A percentile compares a stretch with the other conserved stretches of the same genome.
These are phyloP conservation scores for Lepiota subincarnata DNA, from an alignment of 768 basidiomycete genomes.

Conservation along the genomic window DNA sequence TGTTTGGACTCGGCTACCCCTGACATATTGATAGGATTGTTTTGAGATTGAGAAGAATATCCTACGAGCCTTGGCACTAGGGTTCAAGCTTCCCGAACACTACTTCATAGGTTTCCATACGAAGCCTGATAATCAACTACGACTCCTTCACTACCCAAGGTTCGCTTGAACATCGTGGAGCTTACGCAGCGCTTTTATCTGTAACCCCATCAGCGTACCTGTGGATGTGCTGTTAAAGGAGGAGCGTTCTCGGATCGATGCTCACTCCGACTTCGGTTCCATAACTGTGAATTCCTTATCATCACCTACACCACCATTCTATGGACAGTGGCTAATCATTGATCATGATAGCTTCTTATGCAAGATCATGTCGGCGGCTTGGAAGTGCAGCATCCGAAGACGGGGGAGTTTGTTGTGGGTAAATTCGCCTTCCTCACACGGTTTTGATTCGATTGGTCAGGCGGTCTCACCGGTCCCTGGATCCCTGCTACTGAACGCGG, in stretches of 20 bases:
- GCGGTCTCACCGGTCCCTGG: slow-evolving; percentile 41
- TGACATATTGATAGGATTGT: slow-evolving; percentile 28
- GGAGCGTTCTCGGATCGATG: slow-evolving; percentile 39
- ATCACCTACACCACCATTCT: not conserved
- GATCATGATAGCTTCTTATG: slow-evolving; percentile 35
- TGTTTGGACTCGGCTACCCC: slow-evolving; percentile 13
- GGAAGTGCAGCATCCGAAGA: slow-evolving; percentile 53
- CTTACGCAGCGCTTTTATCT: too few relatives aligned
- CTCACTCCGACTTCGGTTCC: slow-evolving; percentile 52
- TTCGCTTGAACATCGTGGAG: slow-evolving; percentile 11
- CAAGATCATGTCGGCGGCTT: slow-evolving; percentile 61
- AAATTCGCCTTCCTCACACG: too few relatives aligned
- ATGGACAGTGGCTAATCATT: not conserved
- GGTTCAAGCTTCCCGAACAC: slow-evolving; percentile 37
- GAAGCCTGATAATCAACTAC: slow-evolving; percentile 47
- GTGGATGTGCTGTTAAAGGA: slow-evolving; percentile 28
- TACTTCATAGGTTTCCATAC: slow-evolving; percentile 42
- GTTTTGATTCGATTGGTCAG: slow-evolving; percentile 14
- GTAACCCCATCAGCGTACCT: slow-evolving; percentile 23
- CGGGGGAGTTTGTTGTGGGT: slow-evolving; percentile 37
- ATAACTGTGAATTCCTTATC: slow-evolving; percentile 35
- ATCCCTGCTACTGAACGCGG: slow-evolving; percentile 48
- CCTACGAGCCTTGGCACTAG: slow-evolving; percentile 45
- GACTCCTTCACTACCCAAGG: slow-evolving; percentile 55
- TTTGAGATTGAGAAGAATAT: slow-evolving; percentile 40